Base-by-base conservation (phyloP, 192 early-diverging fungal species). In the Mycoemilia scoparia region DNA sequence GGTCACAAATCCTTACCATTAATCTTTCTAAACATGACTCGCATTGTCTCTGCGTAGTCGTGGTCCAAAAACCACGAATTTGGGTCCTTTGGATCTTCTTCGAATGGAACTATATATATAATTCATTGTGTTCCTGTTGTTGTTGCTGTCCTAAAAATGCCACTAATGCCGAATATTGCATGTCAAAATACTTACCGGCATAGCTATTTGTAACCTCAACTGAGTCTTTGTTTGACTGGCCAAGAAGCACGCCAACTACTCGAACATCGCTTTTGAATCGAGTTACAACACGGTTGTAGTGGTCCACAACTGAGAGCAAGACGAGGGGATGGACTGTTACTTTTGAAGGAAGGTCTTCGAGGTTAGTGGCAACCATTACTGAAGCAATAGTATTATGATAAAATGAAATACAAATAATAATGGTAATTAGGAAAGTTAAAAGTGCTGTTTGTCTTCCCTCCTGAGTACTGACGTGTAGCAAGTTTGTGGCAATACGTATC, bases 11-110 rank as follows among this genome's bases (percentile, higher is more conserved):
- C n/a, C 62, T 57, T 73, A 75, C 85, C 91, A 61, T 95, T 98
- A 16, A 98, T 88, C 69, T 98, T 98, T 57, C 88, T 91, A 60
- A 95, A 98, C 95, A 98, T 98, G 38, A 96, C 91, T 40, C 90
- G 88, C 95, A 98, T 98, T 3, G 87, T 83, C 49, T 98, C 95
- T 21, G 90, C 84, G 54, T 95, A 98, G 64, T 95, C 90, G 69
- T 98, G 91, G 63, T 98, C 95, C 39, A 98, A 67, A 62, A 89
- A 98, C 95, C 95, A 98, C 4, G 96, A 87, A 3, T 74, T 74
- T 8, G 85, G 87, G 63, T 93, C 90, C 60, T 89, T 96, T 43
- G 96, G 91, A 43, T 98, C 95, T 57, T 98, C 95, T 64, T 98
- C 95, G 51, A 98, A 98, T 12, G 95, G 91, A 7, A 96, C 91